Conservation (phyloP, 2,329 filamentous ascomycete genomes). For the Fusarium caatingaense region DNA sequence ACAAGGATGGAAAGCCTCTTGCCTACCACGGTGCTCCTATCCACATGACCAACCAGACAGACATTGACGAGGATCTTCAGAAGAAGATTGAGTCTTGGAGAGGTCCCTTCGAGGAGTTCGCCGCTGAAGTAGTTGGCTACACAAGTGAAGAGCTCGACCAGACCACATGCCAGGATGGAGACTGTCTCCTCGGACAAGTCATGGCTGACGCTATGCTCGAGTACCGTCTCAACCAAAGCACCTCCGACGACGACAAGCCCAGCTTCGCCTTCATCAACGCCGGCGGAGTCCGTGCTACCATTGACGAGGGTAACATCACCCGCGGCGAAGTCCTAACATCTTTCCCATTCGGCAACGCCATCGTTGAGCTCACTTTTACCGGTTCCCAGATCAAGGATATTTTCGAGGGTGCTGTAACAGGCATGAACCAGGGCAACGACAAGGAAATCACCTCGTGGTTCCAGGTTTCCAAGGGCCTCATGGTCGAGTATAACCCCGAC, state of each 20-base stretch:
- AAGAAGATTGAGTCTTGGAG: constrained; percentile 69
- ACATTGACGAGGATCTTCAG: constrained; percentile 67
- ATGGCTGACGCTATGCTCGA: constrained; percentile 70
- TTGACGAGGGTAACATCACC: constrained; percentile 70
- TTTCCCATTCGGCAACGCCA: constrained; percentile 74
- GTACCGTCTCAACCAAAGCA: constrained; percentile 64
- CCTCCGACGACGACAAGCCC: constrained; percentile 50
- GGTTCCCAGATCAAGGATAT: constrained; percentile 67
- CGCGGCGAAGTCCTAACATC: constrained; percentile 71
- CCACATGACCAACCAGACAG: constrained; percentile 70
- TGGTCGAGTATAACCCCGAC: constrained; percentile 67
- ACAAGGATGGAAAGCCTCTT: constrained; percentile 68
- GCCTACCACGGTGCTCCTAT: constrained; percentile 73
- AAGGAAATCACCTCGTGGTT: constrained; percentile 67
- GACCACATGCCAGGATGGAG: constrained; percentile 65
- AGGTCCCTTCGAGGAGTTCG: constrained; percentile 69
- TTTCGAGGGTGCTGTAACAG: constrained; percentile 68
- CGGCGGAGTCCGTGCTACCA: constrained; percentile 72
- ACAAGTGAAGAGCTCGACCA: constrained; percentile 69
- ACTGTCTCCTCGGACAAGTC: constrained; percentile 69
- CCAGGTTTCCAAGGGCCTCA: constrained; percentile 68
- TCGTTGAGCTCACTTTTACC: constrained; percentile 66
- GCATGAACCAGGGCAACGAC: constrained; percentile 65
- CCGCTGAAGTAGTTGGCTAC: constrained; percentile 66
- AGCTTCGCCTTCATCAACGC: constrained; percentile 72